A percentile compares a stretch with the other conserved stretches of the same genome.
phyloP scores from a whole-genome alignment of 2,329 filamentous ascomycete species.

The Colletotrichum sp. region DNA sequence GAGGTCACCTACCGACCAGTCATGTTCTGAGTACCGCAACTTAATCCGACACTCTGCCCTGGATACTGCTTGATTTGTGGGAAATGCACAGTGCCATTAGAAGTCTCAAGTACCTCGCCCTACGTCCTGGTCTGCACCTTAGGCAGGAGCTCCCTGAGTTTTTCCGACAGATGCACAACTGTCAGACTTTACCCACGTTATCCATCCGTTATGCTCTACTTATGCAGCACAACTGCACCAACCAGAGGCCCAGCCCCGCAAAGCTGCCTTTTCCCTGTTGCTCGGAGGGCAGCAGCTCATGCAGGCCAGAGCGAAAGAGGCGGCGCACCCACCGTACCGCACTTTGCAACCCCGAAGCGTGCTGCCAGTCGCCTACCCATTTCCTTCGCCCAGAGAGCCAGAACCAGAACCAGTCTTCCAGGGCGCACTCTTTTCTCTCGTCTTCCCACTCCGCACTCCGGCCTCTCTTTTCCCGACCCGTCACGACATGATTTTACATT shows the following conservation, averaged over 20 bases:
- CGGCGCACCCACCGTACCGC: conserved; percentile 12
- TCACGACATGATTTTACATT: conserved; percentile 20
- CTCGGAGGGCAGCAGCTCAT: conserved; percentile 10
- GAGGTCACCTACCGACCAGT: neutral
- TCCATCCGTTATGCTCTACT: neutral
- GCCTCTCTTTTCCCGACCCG: conserved; percentile 4
- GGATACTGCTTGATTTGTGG: neutral
- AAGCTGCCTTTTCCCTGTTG: neutral
- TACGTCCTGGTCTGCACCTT: neutral
- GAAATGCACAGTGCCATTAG: neutral
- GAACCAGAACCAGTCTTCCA: neutral
- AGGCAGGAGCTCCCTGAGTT: neutral
- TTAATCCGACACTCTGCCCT: conserved; percentile 1
- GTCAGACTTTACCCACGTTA: neutral
- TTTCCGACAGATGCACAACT: neutral
- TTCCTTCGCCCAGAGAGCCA: conserved; percentile 17
- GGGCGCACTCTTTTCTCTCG: conserved; percentile 17
- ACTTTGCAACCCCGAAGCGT: conserved; percentile 17
- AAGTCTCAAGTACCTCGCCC: neutral
- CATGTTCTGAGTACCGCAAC: neutral
- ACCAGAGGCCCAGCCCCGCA: conserved; percentile 5
- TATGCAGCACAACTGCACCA: neutral
- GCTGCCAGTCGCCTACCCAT: conserved; percentile 15
- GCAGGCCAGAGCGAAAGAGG: conserved; percentile 13
- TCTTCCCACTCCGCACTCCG: conserved; percentile 17